A percentile compares a stretch with the other conserved stretches of the same genome.
These are phyloP conservation scores for Komagataella ulmi DNA, from an alignment of 805 yeast species.

Conservation along the genomic window DNA sequence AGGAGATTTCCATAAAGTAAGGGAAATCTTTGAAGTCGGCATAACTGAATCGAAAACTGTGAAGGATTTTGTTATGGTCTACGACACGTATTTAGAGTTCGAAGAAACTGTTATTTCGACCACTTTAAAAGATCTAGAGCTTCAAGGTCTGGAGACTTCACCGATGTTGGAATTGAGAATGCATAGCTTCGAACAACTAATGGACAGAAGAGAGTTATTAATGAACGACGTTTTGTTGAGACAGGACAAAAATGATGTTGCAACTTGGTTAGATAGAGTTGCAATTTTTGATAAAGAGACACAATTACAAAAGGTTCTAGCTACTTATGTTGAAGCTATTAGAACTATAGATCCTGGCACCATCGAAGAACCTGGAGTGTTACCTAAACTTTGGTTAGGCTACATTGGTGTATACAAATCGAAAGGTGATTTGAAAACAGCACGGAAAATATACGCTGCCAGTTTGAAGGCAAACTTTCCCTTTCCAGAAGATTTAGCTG, in stretches of 20 bases:
- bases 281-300: slow-evolving; percentile 24
- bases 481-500: slow-evolving; percentile 37
- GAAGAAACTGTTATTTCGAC: slow-evolving; percentile 35
- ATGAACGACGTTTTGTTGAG: slow-evolving; percentile 57
- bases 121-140: slow-evolving; percentile 15
- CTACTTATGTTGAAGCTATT: slow-evolving; percentile 54
- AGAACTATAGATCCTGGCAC: slow-evolving; percentile 48
- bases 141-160: slow-evolving; percentile 8
- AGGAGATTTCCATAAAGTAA: slow-evolving; percentile 23
- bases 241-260: slow-evolving; percentile 46
- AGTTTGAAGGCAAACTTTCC: slow-evolving; percentile 52
- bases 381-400: slow-evolving; percentile 54
- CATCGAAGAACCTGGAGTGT: slow-evolving; percentile 21
- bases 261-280: slow-evolving; percentile 57
- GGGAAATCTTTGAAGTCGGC: slow-evolving; percentile 33
- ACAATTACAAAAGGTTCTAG: slow-evolving; percentile 29
- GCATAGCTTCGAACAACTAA: slow-evolving; percentile 35
- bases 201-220: slow-evolving; percentile 42
- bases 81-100: slow-evolving; percentile 48
- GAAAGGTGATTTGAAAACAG: slow-evolving; percentile 40
- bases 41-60: slow-evolving; percentile 33
- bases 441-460: slow-evolving; percentile 47
- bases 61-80: slow-evolving; percentile 49
- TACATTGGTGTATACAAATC: slow-evolving; percentile 56
- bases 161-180: slow-evolving; percentile 26